These are phyloP conservation scores for Neonectria hederae DNA, from an alignment of 2,329 filamentous ascomycete genomes.

Conservation along the genomic window DNA sequence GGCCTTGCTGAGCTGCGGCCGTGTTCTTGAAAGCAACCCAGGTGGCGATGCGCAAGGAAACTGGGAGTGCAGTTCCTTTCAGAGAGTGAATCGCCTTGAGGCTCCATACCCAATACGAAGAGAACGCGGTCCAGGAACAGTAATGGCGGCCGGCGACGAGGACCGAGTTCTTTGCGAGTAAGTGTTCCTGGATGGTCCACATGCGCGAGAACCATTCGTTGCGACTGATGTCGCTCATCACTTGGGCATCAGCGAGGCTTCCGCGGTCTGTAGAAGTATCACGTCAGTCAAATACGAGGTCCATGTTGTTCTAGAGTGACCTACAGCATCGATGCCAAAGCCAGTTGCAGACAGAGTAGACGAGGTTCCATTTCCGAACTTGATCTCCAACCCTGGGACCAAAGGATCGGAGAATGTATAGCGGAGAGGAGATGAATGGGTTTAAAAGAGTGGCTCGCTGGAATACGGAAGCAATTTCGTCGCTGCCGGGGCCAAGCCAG, in stretches of 20 bases:
- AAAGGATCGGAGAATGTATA: constrained; percentile 24
- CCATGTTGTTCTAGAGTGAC: background rate
- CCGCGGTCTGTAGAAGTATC: background rate
- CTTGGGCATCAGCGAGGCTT: constrained; percentile 21
- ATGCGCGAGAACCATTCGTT: constrained; percentile 34
- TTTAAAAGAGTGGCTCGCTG: constrained; percentile 48
- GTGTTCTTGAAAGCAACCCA: constrained; percentile 30
- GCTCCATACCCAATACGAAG: constrained; percentile 31
- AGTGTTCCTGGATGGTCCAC: constrained; percentile 34
- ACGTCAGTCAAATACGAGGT: constrained; percentile 12
- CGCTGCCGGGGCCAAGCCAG: constrained; percentile 34
- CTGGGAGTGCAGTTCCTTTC: constrained; percentile 13
- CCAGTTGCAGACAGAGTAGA: constrained; percentile 25
- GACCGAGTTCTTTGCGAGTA: constrained; percentile 24
- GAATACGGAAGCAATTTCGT: constrained; percentile 22
- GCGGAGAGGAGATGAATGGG: constrained; percentile 26
- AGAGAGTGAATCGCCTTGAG: constrained; percentile 23
- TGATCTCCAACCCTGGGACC: constrained; percentile 26
- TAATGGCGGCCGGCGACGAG: constrained; percentile 16
- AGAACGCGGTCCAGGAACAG: constrained; percentile 28
- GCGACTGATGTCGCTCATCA: constrained; percentile 24
- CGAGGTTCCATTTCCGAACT: constrained; percentile 28
- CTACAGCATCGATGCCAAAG: constrained; percentile 24
- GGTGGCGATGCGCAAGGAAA: constrained; percentile 22
- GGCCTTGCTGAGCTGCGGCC: constrained; percentile 7